Evolutionary conservation across 768 basidiomycete genomes (phyloP).

Genomic region (Rhizopogon vinicolor): DNA sequence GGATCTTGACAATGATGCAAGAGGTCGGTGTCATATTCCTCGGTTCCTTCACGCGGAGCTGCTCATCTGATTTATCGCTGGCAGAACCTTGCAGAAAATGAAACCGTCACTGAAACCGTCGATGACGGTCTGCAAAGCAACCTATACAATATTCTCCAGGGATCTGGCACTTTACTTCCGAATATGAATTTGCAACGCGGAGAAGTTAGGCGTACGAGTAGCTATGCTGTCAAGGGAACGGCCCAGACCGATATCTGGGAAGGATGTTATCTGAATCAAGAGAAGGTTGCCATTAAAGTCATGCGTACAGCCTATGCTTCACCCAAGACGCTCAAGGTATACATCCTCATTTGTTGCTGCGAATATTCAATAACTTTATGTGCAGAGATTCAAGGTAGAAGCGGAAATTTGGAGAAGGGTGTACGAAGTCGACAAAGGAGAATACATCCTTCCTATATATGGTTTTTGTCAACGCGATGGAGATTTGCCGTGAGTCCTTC

Average conservation of each 20-base stretch:
- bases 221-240: constrained; percentile 47
- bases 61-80: constrained; percentile 6
- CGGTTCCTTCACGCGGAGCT: neutral
- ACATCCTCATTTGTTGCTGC: neutral
- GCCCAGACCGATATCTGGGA: constrained; percentile 53
- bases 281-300: constrained; percentile 55
- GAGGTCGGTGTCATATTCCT: constrained; percentile 23
- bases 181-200: constrained; percentile 47
- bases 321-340: constrained; percentile 40
- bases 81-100: constrained; percentile 16
- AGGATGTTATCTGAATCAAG: constrained; percentile 47
- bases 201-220: constrained; percentile 48
- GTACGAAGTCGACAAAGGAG: constrained; percentile 49
- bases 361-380: neutral
- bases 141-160: constrained; percentile 44
- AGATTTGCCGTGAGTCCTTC: constrained; percentile 43
- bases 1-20: constrained; percentile 49
- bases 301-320: constrained; percentile 46
- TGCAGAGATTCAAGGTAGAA: constrained; percentile 47
- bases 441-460: constrained; percentile 52
- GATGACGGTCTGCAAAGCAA: constrained; percentile 44
- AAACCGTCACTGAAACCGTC: constrained; percentile 2
- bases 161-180: constrained; percentile 43
- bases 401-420: constrained; percentile 50
- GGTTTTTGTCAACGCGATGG: constrained; percentile 52